These are phyloP conservation scores for Rhizopus arrhizus DNA, from an alignment of 371 early-diverging fungal species.

Conservation along the genomic window DNA sequence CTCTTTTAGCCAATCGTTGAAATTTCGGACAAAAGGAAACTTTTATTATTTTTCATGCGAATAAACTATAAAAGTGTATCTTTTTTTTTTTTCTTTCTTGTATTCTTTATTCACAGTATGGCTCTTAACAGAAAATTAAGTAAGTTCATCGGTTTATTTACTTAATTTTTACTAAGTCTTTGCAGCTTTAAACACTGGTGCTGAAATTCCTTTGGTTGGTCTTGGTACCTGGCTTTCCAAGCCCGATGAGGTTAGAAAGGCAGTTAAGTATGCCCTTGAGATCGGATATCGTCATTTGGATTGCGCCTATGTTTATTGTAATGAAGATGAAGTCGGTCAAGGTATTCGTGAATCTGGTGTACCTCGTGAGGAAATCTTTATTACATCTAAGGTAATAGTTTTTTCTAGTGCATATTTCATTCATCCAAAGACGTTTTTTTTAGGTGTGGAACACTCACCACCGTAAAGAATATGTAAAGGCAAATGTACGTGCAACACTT, in stretches of 20 bases:
- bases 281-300: slow-evolving; percentile 79
- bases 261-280: slow-evolving; percentile 60
- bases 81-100: not conserved
- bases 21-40: slow-evolving; percentile 28
- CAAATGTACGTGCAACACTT: slow-evolving; percentile 70
- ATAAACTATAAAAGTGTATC: slow-evolving; percentile 12
- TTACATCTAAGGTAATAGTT: slow-evolving; percentile 74
- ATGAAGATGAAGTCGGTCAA: slow-evolving; percentile 86
- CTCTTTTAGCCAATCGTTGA: slow-evolving; percentile 17
- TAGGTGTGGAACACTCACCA: slow-evolving; percentile 86
- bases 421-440: slow-evolving; percentile 26
- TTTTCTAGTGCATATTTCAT: slow-evolving; percentile 7
- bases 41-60: slow-evolving; percentile 11
- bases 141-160: slow-evolving; percentile 6
- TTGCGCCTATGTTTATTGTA: slow-evolving; percentile 72
- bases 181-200: slow-evolving; percentile 59
- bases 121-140: slow-evolving; percentile 29
- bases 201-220: slow-evolving; percentile 52
- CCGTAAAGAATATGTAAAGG: slow-evolving; percentile 67
- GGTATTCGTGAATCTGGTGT: slow-evolving; percentile 62
- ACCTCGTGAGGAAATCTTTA: slow-evolving; percentile 74
- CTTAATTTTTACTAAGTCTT: not conserved
- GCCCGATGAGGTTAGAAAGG: slow-evolving; percentile 58
- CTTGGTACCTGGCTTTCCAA: slow-evolving; percentile 67
- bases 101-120: slow-evolving; percentile 9